Evolutionary conservation across 805 yeast genomes (phyloP).

Genomic region (Wickerhamomyces bovis): DNA sequence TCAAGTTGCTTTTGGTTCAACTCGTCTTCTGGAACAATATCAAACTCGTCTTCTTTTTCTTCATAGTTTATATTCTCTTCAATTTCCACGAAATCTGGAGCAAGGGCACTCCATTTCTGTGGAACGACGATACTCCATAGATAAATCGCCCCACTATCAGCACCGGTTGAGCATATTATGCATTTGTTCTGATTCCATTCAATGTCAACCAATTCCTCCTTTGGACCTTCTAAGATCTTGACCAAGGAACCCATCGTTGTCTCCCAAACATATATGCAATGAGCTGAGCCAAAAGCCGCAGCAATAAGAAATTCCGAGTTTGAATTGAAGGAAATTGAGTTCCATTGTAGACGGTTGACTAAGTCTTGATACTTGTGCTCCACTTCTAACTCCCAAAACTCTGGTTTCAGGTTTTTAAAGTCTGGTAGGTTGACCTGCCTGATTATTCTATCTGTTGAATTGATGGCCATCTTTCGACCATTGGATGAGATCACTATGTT

Average conservation of each 20-base stretch:
- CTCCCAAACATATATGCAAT: conserved; percentile 91
- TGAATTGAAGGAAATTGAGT: conserved; percentile 66
- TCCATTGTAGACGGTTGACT: conserved; percentile 86
- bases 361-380: conserved; percentile 87
- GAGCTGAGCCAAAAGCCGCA: conserved; percentile 81
- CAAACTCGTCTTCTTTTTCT: conserved; percentile 90
- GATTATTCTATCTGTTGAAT: conserved; percentile 72
- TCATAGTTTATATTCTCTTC: conserved; percentile 86
- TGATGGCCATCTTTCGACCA: conserved; percentile 60
- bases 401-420: conserved; percentile 17
- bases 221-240: conserved; percentile 85
- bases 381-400: conserved; percentile 46
- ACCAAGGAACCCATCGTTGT: conserved; percentile 82
- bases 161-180: conserved; percentile 73
- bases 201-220: conserved; percentile 79
- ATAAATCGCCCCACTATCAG: conserved; percentile 78
- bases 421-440: conserved; percentile 51
- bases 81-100: conserved; percentile 93
- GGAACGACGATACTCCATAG: conserved; percentile 79
- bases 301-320: conserved; percentile 83
- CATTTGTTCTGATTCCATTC: conserved; percentile 81
- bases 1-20: conserved; percentile 54
- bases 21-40: conserved; percentile 63
- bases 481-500: conserved; percentile 53
- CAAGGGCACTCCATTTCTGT: conserved; percentile 93